A percentile compares a stretch with the other conserved stretches of the same genome.
Evolutionary conservation across 495 filamentous ascomycete genomes (phyloP).

Genomic region (Podospora pseudocomata): DNA sequence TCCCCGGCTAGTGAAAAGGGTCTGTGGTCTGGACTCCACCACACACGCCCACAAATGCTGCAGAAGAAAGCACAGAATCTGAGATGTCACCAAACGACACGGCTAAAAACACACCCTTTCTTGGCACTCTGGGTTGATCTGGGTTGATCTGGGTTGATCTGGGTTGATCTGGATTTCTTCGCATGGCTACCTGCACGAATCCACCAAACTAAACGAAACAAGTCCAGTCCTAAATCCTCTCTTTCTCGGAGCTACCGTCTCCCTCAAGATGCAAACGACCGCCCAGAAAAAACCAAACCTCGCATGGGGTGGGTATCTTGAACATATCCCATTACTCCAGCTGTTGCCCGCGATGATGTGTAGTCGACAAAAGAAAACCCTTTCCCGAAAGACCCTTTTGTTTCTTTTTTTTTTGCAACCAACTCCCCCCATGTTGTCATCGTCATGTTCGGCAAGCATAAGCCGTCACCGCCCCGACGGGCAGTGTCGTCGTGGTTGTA

Average conservation of each 20-base stretch:
- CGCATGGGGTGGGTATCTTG: not conserved
- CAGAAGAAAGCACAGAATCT: not conserved
- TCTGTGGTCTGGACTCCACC: not conserved
- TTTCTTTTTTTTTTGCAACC: not conserved
- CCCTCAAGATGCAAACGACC: not conserved
- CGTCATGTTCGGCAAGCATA: slow-evolving; percentile 24
- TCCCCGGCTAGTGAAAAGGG: too few species aligned
- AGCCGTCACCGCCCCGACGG: slow-evolving; percentile 27
- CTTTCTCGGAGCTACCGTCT: not conserved
- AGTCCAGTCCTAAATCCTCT: too few species aligned
- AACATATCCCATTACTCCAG: not conserved
- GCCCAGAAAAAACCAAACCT: not conserved
- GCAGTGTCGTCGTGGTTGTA: slow-evolving; percentile 28
- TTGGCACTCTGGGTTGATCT: not conserved
- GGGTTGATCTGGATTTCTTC: not conserved
- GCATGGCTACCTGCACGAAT: not conserved
- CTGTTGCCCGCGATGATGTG: not conserved
- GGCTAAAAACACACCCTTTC: not conserved
- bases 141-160: not conserved
- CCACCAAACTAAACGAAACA: not conserved
- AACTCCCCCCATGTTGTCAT: not conserved
- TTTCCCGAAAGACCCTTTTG: not conserved
- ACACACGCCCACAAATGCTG: not conserved
- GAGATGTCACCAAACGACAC: not conserved
- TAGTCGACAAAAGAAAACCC: slow-evolving; percentile 1